Percentiles rank a stretch among this genome's conserved stretches.
phyloP scores from a whole-genome alignment of 2,329 filamentous ascomycete species.

The Fusarium chuoi region DNA sequence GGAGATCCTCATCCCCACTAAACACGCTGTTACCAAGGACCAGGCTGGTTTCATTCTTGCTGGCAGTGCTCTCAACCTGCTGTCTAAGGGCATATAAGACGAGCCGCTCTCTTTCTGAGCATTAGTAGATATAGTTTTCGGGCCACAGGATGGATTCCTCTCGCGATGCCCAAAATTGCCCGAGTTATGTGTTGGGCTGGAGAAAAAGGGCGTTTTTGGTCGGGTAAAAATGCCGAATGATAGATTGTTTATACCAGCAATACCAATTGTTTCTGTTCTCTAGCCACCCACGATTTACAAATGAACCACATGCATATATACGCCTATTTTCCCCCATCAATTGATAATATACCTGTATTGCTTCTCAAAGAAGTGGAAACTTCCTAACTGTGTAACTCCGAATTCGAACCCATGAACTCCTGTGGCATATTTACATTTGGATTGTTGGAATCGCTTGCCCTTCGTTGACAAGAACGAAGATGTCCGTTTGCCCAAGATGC shows the following conservation, averaged over 20 bases:
- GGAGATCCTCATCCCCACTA: conserved; percentile 77
- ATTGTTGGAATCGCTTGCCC: background rate
- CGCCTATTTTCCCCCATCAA: no score
- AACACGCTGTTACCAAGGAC: conserved; percentile 87
- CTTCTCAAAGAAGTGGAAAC: background rate
- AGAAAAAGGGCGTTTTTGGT: conserved; percentile 41
- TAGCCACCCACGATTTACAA: background rate
- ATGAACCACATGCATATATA: background rate
- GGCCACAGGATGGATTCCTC: background rate
- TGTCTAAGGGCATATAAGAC: conserved; percentile 69
- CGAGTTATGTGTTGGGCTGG: conserved; percentile 22
- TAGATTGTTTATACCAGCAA: conserved; percentile 43
- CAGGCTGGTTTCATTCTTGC: conserved; percentile 93
- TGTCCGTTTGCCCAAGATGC: background rate
- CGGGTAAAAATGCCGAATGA: conserved; percentile 41
- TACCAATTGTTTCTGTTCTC: conserved; percentile 37
- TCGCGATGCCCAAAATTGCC: conserved; percentile 14
- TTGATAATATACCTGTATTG: background rate
- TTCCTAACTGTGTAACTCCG: background rate
- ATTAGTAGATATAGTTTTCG: background rate
- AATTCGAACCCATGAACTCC: background rate
- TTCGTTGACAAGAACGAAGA: background rate
- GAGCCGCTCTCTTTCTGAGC: background rate
- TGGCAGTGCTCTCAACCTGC: conserved; percentile 90
- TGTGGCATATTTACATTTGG: background rate